Evolutionary conservation across 208 protist species (phyloP), one percentile per base, ranked within the genome.

Genomic region (Naegleria fowleri): DNA sequence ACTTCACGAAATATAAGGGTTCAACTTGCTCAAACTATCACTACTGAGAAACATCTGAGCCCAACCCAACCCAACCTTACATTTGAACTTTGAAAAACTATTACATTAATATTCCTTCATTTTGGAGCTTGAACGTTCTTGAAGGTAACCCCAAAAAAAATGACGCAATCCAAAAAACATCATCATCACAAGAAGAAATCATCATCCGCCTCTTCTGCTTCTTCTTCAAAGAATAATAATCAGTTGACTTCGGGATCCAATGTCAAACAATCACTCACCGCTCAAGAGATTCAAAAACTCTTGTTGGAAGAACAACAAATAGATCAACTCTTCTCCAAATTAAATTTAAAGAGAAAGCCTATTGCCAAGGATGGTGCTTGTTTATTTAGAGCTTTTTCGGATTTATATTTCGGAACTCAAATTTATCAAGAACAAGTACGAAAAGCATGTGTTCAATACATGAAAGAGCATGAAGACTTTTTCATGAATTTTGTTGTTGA

Each of bases 291-390:
- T 36, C 16, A 36, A 36, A 79, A 36, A 13, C 6, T 79, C n/a
- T 79, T 79, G 36, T 43, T 43, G n/a, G 41, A 88, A 19, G 85
- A 88, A 38, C n/a, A 58, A 48, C 6, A 88, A 88, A 36, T 88
- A 9, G 85, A 88, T 58, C 19, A 39, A 38, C 16, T 40, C 9
- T 58, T 88, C 11, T 58, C 39, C 16, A 38, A 5, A 6, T 33
- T 88, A 29, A 19, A 22, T 16, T 29, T 88, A 7, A 88, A 58
- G 33, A 51, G 85, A 58, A 88, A 88, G 38, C 39, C 39, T 6
- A 48, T 88, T 58, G 25, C 85, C 0, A 88, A 88, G 13, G 85
- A 88, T 58, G 85, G 85, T 36, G 25, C 41, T 58, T 88, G 85
- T 39, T 38, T 88, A 22, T 88, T 88, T 88, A 19, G 85, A 58